phyloP scores from a whole-genome alignment of 2,329 filamentous ascomycete genomes.

The Cordyceps sp. region DNA sequence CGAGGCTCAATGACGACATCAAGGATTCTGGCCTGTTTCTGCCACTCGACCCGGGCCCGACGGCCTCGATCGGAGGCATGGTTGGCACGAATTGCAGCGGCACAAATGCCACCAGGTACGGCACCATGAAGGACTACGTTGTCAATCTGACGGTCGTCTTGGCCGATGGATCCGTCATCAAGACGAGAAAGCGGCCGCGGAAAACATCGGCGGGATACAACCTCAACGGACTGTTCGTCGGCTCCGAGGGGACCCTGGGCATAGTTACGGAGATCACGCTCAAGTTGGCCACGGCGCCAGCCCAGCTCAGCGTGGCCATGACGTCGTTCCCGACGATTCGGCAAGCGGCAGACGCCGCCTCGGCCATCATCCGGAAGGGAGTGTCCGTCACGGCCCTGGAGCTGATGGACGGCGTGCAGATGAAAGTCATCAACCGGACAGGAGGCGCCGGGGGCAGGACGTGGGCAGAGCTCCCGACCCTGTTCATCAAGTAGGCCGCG shows the following conservation, averaged over 20 bases:
- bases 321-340: slow-evolving; percentile 42
- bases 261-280: slow-evolving; percentile 82
- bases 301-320: slow-evolving; percentile 69
- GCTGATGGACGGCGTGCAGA: slow-evolving; percentile 83
- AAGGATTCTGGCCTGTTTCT: slow-evolving; percentile 67
- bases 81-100: slow-evolving; percentile 58
- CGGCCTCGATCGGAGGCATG: slow-evolving; percentile 86
- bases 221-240: slow-evolving; percentile 76
- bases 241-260: slow-evolving; percentile 80
- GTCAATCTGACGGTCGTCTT: slow-evolving; percentile 73
- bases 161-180: slow-evolving; percentile 78
- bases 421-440: slow-evolving; percentile 54
- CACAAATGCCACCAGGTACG: slow-evolving; percentile 83
- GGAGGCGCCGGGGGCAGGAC: slow-evolving; percentile 51
- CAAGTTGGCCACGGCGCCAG: slow-evolving; percentile 70
- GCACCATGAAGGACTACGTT: slow-evolving; percentile 93
- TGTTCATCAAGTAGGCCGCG: slow-evolving; percentile 86
- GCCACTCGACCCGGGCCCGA: slow-evolving; percentile 78
- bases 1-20: slow-evolving; percentile 65
- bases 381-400: slow-evolving; percentile 84
- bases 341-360: slow-evolving; percentile 62
- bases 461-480: slow-evolving; percentile 58
- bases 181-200: slow-evolving; percentile 71
- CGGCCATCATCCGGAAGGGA: slow-evolving; percentile 61
- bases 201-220: slow-evolving; percentile 91